phyloP scores from a whole-genome alignment of 208 protist genomes.

The Leishmania braziliensis region DNA sequence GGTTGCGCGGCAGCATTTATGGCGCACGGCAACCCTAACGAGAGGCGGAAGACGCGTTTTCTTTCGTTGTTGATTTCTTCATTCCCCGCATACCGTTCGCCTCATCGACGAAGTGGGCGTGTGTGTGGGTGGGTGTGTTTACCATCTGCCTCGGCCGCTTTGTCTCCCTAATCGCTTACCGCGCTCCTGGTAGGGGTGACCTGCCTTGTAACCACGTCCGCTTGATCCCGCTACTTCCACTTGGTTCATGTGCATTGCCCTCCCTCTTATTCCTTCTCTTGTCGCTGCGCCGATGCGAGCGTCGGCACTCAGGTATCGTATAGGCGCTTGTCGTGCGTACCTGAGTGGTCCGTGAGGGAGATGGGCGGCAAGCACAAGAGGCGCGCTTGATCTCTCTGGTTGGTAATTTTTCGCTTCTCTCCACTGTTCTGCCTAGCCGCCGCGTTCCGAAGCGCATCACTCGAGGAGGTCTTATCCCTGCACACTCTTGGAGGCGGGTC shows the following conservation, averaged over 20 bases:
- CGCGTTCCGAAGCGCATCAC: not conserved
- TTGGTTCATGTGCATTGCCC: not conserved
- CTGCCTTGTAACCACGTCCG: not conserved
- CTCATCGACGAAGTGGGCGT: not conserved
- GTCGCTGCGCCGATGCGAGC: not conserved
- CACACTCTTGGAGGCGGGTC: not conserved
- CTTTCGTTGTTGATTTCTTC: not conserved
- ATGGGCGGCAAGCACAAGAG: not conserved
- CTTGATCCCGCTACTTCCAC: not conserved
- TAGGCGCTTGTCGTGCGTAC: not conserved
- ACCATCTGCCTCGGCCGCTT: not conserved
- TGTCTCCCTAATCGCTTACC: not conserved
- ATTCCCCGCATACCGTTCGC: not conserved
- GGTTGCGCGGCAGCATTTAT: not conserved
- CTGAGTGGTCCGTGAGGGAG: not conserved
- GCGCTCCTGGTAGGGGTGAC: not conserved
- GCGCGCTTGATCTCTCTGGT: not conserved
- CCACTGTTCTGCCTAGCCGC: not conserved
- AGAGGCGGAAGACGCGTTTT: not conserved
- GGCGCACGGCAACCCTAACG: not conserved
- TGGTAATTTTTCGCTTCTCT: too few species aligned
- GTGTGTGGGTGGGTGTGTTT: not conserved
- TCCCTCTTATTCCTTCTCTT: not conserved
- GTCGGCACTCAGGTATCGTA: not conserved
- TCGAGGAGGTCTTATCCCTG: not conserved